Evolutionary conservation across 495 filamentous ascomycete species (phyloP).

Genomic region (Viridothelium virens): DNA sequence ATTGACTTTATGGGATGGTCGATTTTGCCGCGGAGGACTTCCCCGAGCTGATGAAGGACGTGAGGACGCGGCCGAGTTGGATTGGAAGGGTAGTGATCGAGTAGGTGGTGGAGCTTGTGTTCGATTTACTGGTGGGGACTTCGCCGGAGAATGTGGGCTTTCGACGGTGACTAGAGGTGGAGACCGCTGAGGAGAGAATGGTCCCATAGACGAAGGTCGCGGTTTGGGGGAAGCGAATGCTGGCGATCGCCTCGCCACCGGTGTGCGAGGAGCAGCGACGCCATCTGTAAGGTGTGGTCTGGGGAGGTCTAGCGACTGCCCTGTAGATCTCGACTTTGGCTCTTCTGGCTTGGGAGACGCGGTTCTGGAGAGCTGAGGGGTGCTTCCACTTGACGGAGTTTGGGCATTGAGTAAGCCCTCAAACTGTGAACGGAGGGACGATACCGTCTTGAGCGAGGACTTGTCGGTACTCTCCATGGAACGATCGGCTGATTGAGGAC

Average conservation of each 20-base stretch:
- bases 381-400: not conserved
- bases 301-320: constrained; percentile 6
- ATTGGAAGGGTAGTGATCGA: not conserved
- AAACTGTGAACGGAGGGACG: constrained; percentile 85
- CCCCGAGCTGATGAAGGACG: not conserved
- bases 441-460: constrained; percentile 56
- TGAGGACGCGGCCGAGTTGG: not conserved
- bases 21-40: not conserved
- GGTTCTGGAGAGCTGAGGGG: constrained; percentile 13
- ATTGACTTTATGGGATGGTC: not conserved
- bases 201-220: constrained; percentile 42
- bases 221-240: constrained; percentile 19
- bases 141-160: constrained; percentile 65
- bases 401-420: constrained; percentile 40
- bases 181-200: constrained; percentile 51
- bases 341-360: constrained; percentile 19
- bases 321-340: not conserved
- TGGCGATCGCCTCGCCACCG: constrained; percentile 18
- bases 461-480: constrained; percentile 12
- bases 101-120: not conserved
- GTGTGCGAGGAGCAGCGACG: constrained; percentile 31
- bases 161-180: constrained; percentile 65
- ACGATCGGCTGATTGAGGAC: not conserved
- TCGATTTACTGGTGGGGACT: constrained; percentile 15
- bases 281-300: constrained; percentile 28